Evolutionary conservation across 2,329 filamentous ascomycete genomes (phyloP), one percentile per base, ranked within the genome.

Genomic region (Alternaria conjuncta): DNA sequence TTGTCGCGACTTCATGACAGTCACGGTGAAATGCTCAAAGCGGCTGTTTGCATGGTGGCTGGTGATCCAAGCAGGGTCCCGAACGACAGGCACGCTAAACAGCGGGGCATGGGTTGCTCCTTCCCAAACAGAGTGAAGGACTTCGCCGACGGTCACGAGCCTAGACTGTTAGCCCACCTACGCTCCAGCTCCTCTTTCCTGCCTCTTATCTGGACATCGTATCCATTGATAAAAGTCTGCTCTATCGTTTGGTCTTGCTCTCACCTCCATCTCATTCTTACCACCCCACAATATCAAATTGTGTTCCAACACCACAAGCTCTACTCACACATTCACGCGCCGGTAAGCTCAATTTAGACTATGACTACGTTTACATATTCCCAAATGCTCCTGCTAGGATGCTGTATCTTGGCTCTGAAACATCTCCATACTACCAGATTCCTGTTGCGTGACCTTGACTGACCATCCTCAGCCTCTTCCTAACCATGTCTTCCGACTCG

Each of bases 141-240:
- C 69, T 57, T 74, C 74, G 71, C 76, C 74, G 75, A 71, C 69
- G 71, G 72, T 75, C 75, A 78, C 73, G 72, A 77, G 76, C 70
- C 71, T 73, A 66, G 69, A 64, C 64, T 63, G 61, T 45, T 55
- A 71, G 60, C 64, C 63, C 60, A 59, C 59, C 61, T 65, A 47
- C 57, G 53, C 62, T 64, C 57, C 66, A 63, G 60, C 60, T 61
- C 58, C 63, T 68, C 64, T 66, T 68, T 60, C 68, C 56, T 69
- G 49, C 45, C 49, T 62, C 59, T 66, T 71, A 68, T 72, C 71
- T 69, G 51, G 47, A 62, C 43, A 18, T 61, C 61, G 44, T 64
- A 63, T 67, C 61, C 66, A 58, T 66, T 67, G 55, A 57, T 65
- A 57, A 30, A 57, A 47, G 23, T 55, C 55, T 60, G 44, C 56